Evolutionary conservation across 331 rosid species (phyloP), one percentile per base, ranked within the genome.

Genomic region (Dryas integrifolia): DNA sequence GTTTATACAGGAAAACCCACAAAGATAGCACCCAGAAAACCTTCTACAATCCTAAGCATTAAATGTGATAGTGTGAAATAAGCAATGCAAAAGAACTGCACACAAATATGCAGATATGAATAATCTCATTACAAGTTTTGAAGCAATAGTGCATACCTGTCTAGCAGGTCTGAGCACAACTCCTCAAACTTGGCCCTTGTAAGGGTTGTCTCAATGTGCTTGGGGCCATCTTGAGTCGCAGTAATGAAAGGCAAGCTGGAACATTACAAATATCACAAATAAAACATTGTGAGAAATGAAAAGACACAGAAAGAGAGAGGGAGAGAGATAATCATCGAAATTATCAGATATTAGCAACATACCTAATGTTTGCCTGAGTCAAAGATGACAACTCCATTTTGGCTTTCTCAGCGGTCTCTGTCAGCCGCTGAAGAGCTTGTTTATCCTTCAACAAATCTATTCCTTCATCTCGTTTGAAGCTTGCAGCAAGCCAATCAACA

Each of bases 161-260:
- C 83, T 38, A 80, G 83, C 16, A 80, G 69, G 48, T 80, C 83
- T 5, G 83, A 80, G 52, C 83, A 80, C 62, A 80, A 44, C 51
- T 80, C 83, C 76, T 80, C 83, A 80, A 80, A 80, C 76, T 80
- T 74, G 30, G 83, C 83, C 64, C 83, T 75, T 2, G 83, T 80
- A 43, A 80, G 63, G 59, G 83, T 74, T 44, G 83, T 80, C 72
- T 80, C 83, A 39, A 80, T 80, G 72, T 80, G 83, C 65, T 80
- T 80, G 26, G 83, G 83, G 49, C 83, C 83, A n/a, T 80, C 80
- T 4, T 76, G 77, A 9, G 80, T 80, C 2, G 83, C 83, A 47
- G 83, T 80, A 40, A 77, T 77, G 71, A 77, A 77, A 12, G 81
- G 81, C 66, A 77, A 39, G 18, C 81, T 77, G 67, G 11, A 70